Base-by-base conservation (phyloP, 169 alveolate genomes). In the Cryptosporidium viatorum region DNA sequence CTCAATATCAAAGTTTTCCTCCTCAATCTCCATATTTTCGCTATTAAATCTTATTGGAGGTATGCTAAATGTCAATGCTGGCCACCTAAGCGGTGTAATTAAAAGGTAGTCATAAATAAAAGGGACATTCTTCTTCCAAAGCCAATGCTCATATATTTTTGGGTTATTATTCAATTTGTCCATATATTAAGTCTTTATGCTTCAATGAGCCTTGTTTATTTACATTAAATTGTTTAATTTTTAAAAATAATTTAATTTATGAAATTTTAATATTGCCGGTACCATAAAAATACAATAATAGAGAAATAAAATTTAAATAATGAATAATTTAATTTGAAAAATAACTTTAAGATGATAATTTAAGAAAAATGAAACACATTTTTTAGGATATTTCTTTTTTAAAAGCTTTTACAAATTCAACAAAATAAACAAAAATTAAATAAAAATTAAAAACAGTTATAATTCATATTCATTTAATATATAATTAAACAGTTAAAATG, bases 51-150 rank as follows among this genome's bases (percentile, higher is more conserved):
- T 80, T n/a, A 80, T 29, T 12, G 73, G 67, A 23, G 89, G 89
- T 7, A 80, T 80, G 51, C 51, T 65, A 80, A 80, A 62, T 6
- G 80, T 48, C 68, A 80, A 80, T 31, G 80, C 43, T 39, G 89
- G 89, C 89, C 89, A 80, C 52, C 70, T 80, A 16, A 80, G 70
- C 5, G 89, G 89, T 14, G 89, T 80, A n/a, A 80, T 80, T 9
- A 80, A 62, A 12, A 80, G 48, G 29, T 62, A 80, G 37, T 80
- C 89, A 62, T 80, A 80, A n/a, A 80, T 29, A 80, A 80, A 80
- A 8, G 89, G 89, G 6, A 80, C 75, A 80, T 65, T 62, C 29
- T 80, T 80, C 52, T 52, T 80, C 89, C 89, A 80, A 43, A 80
- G 75, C 89, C 89, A 80, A 29, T 80, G 71, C 62, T 80, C 89